A percentile compares a stretch with the other conserved stretches of the same genome.
These are phyloP conservation scores for Abrus pulchellus DNA, from an alignment of 306 rosid species.

Conservation along the genomic window DNA sequence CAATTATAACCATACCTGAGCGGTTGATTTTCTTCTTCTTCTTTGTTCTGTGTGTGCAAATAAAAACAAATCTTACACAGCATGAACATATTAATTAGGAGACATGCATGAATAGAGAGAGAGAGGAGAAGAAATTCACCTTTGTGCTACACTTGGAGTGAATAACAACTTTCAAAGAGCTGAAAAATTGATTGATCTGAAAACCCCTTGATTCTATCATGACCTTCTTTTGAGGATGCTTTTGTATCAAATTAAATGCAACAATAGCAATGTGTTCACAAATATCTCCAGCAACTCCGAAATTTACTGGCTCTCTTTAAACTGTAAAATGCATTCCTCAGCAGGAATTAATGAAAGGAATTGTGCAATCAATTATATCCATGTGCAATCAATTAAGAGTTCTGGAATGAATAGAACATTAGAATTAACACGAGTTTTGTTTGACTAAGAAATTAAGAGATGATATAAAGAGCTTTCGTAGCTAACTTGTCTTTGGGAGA, in stretches of 20 bases:
- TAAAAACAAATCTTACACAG: neutral
- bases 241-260: neutral
- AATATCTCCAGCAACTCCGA: neutral
- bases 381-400: too few species aligned
- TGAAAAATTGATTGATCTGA: neutral
- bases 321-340: neutral
- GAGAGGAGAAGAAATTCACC: slow-evolving; percentile 20
- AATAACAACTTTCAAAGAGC: neutral
- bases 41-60: neutral
- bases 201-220: neutral
- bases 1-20: neutral
- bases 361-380: too few species aligned
- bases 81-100: too few species aligned
- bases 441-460: neutral
- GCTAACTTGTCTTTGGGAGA: neutral
- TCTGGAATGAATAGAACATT: too few species aligned
- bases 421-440: neutral
- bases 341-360: neutral
- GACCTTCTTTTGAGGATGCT: neutral
- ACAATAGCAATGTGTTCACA: neutral
- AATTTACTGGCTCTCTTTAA: neutral
- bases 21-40: neutral
- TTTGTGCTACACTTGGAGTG: too few species aligned
- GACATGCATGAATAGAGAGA: neutral
- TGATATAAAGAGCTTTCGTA: neutral